Percentiles rank a stretch among this genome's conserved stretches.
Conservation (phyloP, 2,329 filamentous ascomycete species). For the Botrytis porri region DNA sequence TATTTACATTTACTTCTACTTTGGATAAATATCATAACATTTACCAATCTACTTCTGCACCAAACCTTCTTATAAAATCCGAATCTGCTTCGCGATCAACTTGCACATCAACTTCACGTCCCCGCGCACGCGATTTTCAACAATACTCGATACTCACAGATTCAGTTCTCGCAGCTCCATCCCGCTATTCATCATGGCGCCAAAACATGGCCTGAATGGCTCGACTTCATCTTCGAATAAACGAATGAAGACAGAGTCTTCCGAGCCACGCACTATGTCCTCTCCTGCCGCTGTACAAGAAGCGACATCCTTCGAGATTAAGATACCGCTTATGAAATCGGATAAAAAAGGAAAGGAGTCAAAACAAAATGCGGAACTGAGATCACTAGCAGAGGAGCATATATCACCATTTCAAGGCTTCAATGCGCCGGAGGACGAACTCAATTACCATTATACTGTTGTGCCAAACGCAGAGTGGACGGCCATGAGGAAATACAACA, state of each 20-base stretch:
- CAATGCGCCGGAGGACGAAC: slow-evolving; percentile 27
- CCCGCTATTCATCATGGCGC: slow-evolving; percentile 28
- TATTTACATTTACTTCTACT: too few species aligned
- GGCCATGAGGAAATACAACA: slow-evolving; percentile 42
- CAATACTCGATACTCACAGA: not conserved
- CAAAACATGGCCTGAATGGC: slow-evolving; percentile 30
- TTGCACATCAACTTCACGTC: not conserved
- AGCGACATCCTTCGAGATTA: slow-evolving; percentile 26
- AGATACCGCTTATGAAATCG: slow-evolving; percentile 17
- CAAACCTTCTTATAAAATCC: not conserved
- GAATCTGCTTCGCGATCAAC: not conserved
- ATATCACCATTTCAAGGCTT: slow-evolving; percentile 31
- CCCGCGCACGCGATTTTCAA: not conserved
- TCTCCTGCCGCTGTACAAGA: slow-evolving; percentile 21
- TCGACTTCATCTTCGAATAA: slow-evolving; percentile 25
- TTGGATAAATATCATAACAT: not conserved
- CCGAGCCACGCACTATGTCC: slow-evolving; percentile 25
- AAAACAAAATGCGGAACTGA: slow-evolving; percentile 21
- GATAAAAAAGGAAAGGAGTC: slow-evolving; percentile 16
- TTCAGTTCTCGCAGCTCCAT: not conserved
- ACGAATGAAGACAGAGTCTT: slow-evolving; percentile 28
- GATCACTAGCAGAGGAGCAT: slow-evolving; percentile 26
- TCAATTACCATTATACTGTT: slow-evolving; percentile 37
- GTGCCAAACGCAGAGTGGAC: slow-evolving; percentile 40
- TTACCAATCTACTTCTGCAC: not conserved